These are phyloP conservation scores for Phytophthora vignae DNA, from an alignment of 352 stramenopile species.

Conservation along the genomic window DNA sequence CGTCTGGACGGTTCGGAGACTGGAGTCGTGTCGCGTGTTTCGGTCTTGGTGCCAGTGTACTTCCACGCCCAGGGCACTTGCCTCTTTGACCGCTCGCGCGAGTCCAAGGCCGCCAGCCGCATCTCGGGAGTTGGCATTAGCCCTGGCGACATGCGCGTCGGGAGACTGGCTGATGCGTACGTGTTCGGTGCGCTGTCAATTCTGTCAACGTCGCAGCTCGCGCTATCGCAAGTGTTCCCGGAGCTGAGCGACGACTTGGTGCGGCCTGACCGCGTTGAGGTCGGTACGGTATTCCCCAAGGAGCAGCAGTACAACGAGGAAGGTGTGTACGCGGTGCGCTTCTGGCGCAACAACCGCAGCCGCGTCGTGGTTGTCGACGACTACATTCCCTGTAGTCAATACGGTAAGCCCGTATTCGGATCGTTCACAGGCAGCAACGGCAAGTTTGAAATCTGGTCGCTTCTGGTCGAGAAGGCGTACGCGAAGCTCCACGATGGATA, in stretches of 20 bases:
- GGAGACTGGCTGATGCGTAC: constrained; percentile 79
- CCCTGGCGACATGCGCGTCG: constrained; percentile 68
- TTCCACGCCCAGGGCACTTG: constrained; percentile 85
- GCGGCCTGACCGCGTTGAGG: constrained; percentile 64
- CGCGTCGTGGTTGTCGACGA: constrained; percentile 86
- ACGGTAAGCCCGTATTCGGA: constrained; percentile 85
- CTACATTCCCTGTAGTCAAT: constrained; percentile 86
- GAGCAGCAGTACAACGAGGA: constrained; percentile 91
- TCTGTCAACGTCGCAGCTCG: constrained; percentile 77
- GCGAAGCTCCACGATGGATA: constrained; percentile 94
- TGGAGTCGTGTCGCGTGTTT: constrained; percentile 69
- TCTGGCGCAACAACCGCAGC: constrained; percentile 87
- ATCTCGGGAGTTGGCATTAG: constrained; percentile 78
- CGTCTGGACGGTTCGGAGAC: constrained; percentile 69
- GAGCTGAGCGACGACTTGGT: constrained; percentile 71
- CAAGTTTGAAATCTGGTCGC: constrained; percentile 94
- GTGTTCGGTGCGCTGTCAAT: constrained; percentile 86
- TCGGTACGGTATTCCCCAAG: constrained; percentile 54
- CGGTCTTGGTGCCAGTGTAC: constrained; percentile 79
- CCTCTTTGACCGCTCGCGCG: constrained; percentile 79
- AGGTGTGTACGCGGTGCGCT: constrained; percentile 87
- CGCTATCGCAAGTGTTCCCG: constrained; percentile 79
- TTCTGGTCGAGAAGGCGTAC: constrained; percentile 96
- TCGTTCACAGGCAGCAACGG: constrained; percentile 83
- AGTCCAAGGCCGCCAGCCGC: constrained; percentile 46